Evolutionary conservation across 2,329 filamentous ascomycete genomes (phyloP).

Genomic region (Lojkania enalia): DNA sequence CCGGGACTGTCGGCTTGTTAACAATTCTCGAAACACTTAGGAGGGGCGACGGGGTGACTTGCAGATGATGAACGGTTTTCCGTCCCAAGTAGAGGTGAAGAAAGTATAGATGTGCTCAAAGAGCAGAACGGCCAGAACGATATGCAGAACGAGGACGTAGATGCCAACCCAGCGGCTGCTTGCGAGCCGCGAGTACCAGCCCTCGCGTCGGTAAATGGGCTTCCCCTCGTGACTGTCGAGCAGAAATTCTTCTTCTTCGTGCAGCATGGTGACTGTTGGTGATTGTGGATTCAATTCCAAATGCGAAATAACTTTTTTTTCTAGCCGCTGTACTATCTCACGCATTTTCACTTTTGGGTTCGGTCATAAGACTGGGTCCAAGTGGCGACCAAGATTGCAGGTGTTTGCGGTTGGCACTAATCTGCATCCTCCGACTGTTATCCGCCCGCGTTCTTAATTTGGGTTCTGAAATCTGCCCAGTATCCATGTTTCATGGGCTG

Average conservation of each 20-base stretch:
- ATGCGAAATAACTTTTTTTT: too few relatives aligned
- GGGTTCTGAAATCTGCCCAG: too few relatives aligned
- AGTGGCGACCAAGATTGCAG: too few relatives aligned
- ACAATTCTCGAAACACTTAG: not conserved
- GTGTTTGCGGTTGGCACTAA: too few relatives aligned
- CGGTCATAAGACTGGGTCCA: too few relatives aligned
- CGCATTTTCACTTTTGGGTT: too few relatives aligned
- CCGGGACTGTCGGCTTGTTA: conserved; percentile 3
- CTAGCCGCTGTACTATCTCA: too few relatives aligned
- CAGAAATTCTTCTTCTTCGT: conserved; percentile 4
- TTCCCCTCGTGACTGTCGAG: not conserved
- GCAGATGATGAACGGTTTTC: not conserved
- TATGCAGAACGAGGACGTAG: not conserved
- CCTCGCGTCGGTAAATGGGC: not conserved
- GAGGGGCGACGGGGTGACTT: not conserved
- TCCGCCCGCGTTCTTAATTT: too few relatives aligned
- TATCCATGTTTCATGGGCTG: too few relatives aligned
- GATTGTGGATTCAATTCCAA: too few relatives aligned
- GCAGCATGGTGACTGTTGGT: conserved; percentile 1
- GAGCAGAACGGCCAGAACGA: not conserved
- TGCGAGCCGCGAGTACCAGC: not conserved
- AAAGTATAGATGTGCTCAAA: not conserved
- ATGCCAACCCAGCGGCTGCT: not conserved
- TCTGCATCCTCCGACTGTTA: too few relatives aligned
- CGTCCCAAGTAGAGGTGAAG: not conserved